phyloP scores from a whole-genome alignment of 2,329 filamentous ascomycete species.

The Rhinocladiella similis region DNA sequence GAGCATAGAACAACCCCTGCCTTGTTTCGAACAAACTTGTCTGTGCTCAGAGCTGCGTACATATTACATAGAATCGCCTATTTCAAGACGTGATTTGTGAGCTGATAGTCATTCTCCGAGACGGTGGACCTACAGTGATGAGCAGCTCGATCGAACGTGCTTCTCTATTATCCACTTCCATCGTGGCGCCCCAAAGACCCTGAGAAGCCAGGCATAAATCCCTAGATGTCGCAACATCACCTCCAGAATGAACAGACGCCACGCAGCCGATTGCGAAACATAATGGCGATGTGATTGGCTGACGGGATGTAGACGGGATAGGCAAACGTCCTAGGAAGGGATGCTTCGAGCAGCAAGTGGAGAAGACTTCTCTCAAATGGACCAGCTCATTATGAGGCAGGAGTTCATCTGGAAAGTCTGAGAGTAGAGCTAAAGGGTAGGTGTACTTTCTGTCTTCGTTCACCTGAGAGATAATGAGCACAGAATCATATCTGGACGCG shows the following conservation, averaged over 20 bases:
- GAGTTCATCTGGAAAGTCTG: conserved; percentile 4
- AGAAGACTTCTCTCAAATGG: neutral
- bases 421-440: conserved; percentile 3
- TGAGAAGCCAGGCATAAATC: neutral
- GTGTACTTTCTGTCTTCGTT: neutral
- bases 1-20: no score
- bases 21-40: neutral
- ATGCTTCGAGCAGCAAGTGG: neutral
- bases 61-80: neutral
- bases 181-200: conserved; percentile 4
- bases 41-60: neutral
- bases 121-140: neutral
- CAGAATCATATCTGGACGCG: no score
- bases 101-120: neutral
- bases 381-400: neutral
- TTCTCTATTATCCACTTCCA: conserved; percentile 14
- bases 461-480: no score
- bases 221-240: neutral
- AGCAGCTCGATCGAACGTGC: conserved; percentile 4
- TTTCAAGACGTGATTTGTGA: no score
- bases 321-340: conserved; percentile 2
- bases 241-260: neutral
- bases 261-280: conserved; percentile 8
- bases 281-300: neutral
- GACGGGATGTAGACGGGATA: neutral